A percentile compares a stretch with the other conserved stretches of the same genome.
phyloP scores from a whole-genome alignment of 345 rosid genomes.

The Bretschneidera sinensis region DNA sequence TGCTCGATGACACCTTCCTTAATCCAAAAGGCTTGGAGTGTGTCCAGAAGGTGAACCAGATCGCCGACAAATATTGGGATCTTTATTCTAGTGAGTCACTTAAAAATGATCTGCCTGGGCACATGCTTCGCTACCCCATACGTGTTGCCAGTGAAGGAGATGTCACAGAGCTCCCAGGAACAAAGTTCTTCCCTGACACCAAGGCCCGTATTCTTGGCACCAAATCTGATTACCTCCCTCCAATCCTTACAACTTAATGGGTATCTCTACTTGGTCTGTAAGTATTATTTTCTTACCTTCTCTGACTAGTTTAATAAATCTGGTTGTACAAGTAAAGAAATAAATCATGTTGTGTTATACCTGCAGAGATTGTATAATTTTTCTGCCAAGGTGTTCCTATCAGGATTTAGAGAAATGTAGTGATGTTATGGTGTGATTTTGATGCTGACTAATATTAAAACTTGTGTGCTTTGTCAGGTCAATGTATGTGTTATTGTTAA shows the following conservation, averaged over 20 bases:
- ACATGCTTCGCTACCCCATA: conserved; percentile 84
- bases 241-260: conserved; percentile 79
- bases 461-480: background rate
- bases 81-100: conserved; percentile 72
- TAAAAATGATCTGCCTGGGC: conserved; percentile 83
- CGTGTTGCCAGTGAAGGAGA: conserved; percentile 57
- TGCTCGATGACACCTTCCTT: conserved; percentile 78
- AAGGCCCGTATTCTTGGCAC: conserved; percentile 81
- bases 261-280: background rate
- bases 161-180: conserved; percentile 66
- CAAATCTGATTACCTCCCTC: conserved; percentile 90
- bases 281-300: conserved; percentile 15
- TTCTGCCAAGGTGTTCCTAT: conserved; percentile 12
- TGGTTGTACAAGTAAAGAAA: conserved; percentile 8
- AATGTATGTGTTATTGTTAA: conserved; percentile 3
- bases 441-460: conserved; percentile 10
- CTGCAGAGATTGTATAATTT: background rate
- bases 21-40: conserved; percentile 66
- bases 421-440: conserved; percentile 16
- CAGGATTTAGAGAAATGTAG: conserved; percentile 13
- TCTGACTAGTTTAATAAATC: background rate
- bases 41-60: conserved; percentile 60
- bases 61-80: conserved; percentile 92
- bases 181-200: conserved; percentile 80
- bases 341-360: conserved; percentile 10